Evolutionary conservation across 352 stramenopile genomes (phyloP).

Genomic region (Globisporangium spiculum): DNA sequence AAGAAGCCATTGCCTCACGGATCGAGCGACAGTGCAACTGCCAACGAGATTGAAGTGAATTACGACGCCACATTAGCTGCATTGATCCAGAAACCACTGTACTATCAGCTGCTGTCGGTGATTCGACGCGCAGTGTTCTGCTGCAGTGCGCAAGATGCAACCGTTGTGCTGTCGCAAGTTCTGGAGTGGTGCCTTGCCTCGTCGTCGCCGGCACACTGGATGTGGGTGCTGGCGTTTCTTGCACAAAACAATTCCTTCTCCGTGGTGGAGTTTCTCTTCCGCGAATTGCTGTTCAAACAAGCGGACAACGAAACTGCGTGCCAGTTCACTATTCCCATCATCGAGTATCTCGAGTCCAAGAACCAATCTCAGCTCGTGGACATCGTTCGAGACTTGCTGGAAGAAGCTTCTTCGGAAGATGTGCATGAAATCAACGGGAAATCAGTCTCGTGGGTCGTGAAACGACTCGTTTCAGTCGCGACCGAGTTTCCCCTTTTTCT

Average conservation of each 20-base stretch:
- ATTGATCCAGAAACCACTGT: constrained; percentile 43
- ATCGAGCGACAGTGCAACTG: not conserved
- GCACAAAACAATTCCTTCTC: constrained; percentile 42
- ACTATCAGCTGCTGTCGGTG: constrained; percentile 37
- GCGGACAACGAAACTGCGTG: constrained; percentile 4
- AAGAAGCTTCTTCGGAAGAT: constrained; percentile 16
- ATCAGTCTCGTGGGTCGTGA: constrained; percentile 16
- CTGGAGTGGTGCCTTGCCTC: constrained; percentile 43
- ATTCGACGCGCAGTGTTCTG: constrained; percentile 39
- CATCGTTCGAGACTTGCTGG: constrained; percentile 40
- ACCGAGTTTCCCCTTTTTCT: constrained; percentile 35
- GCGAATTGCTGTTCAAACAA: constrained; percentile 24
- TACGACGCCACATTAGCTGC: constrained; percentile 35
- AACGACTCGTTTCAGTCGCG: constrained; percentile 32
- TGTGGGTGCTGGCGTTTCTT: constrained; percentile 47
- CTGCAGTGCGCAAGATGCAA: constrained; percentile 19
- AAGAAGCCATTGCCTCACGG: not conserved
- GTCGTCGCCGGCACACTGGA: constrained; percentile 33
- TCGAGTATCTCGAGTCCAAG: constrained; percentile 42
- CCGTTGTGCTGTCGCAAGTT: constrained; percentile 35
- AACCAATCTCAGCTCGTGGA: constrained; percentile 47
- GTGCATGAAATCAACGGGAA: not conserved
- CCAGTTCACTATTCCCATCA: constrained; percentile 22
- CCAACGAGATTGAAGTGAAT: constrained; percentile 17
- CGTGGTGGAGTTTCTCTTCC: constrained; percentile 49